A percentile compares a stretch with the other conserved stretches of the same genome.
Evolutionary conservation across 257 asterid genomes (phyloP).

Genomic region (Catharanthus roseus): DNA sequence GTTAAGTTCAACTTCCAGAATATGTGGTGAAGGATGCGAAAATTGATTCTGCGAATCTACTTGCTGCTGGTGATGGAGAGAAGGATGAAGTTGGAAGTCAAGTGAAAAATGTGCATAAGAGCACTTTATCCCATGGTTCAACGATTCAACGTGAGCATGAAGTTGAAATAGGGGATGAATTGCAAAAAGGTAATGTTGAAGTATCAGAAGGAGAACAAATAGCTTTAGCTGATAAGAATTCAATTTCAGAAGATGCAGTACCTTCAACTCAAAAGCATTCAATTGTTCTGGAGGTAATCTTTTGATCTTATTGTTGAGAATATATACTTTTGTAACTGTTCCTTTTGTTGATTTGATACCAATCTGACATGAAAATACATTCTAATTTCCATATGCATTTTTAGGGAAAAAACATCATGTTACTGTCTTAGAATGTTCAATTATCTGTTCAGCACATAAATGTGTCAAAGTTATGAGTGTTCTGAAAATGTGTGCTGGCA

Average conservation of each 20-base stretch:
- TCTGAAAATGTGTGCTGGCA: not conserved
- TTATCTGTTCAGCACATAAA: not conserved
- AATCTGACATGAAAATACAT: not conserved
- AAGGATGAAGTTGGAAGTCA: slow-evolving; percentile 24
- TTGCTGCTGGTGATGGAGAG: slow-evolving; percentile 29
- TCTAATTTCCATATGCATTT: not conserved
- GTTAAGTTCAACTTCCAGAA: slow-evolving; percentile 12
- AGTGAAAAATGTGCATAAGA: slow-evolving; percentile 23
- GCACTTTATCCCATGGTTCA: slow-evolving; percentile 27
- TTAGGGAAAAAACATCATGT: not conserved
- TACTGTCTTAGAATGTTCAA: not conserved
- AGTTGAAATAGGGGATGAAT: slow-evolving; percentile 23
- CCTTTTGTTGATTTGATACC: not conserved
- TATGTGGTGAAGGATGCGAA: slow-evolving; percentile 19
- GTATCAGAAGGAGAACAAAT: slow-evolving; percentile 19
- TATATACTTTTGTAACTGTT: not conserved
- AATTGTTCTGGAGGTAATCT: slow-evolving; percentile 42
- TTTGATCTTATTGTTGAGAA: not conserved
- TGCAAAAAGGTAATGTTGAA: slow-evolving; percentile 21
- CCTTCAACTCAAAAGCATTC: slow-evolving; percentile 30
- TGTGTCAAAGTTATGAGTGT: not conserved
- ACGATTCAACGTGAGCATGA: slow-evolving; percentile 22
- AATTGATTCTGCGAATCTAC: slow-evolving; percentile 5
- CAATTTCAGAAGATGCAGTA: slow-evolving; percentile 19
- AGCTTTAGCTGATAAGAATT: slow-evolving; percentile 18